These are phyloP conservation scores for Sistotremastrum niveocremeum DNA, from an alignment of 768 basidiomycete genomes.

Conservation along the genomic window DNA sequence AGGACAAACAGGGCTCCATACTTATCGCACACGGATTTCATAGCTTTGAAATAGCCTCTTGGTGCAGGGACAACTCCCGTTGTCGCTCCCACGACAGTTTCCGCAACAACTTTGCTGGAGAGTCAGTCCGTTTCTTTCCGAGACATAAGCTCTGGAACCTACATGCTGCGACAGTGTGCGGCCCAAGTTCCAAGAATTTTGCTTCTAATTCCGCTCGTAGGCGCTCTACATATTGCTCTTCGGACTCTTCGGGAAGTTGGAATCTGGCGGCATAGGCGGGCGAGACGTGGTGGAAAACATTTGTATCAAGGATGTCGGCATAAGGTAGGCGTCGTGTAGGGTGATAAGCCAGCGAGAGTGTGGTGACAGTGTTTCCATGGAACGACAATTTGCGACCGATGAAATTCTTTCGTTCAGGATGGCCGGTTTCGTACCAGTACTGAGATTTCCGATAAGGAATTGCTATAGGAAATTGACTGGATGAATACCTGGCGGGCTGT, in stretches of 20 bases:
- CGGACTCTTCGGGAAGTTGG: slow-evolving; percentile 51
- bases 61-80: slow-evolving; percentile 66
- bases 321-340: slow-evolving; percentile 58
- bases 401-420: slow-evolving; percentile 60
- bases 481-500: slow-evolving; percentile 53
- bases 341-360: slow-evolving; percentile 55
- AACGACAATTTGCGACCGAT: slow-evolving; percentile 70
- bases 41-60: slow-evolving; percentile 74
- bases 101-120: slow-evolving; percentile 50
- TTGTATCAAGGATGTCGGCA: slow-evolving; percentile 44
- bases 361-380: slow-evolving; percentile 73
- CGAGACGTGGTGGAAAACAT: slow-evolving; percentile 73
- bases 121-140: neutral
- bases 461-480: slow-evolving; percentile 4
- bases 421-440: slow-evolving; percentile 61
- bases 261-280: slow-evolving; percentile 82
- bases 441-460: slow-evolving; percentile 14
- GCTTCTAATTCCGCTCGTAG: slow-evolving; percentile 71
- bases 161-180: slow-evolving; percentile 76
- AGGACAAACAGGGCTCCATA: slow-evolving; percentile 69
- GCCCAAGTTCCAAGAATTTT: slow-evolving; percentile 72
- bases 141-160: slow-evolving; percentile 17
- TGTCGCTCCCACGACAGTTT: slow-evolving; percentile 80
- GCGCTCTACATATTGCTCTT: slow-evolving; percentile 67
- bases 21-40: slow-evolving; percentile 73